A percentile compares a stretch with the other conserved stretches of the same genome.
Evolutionary conservation across 148 eudicot species (phyloP).

Genomic region (Fagopyrum esculentum): DNA sequence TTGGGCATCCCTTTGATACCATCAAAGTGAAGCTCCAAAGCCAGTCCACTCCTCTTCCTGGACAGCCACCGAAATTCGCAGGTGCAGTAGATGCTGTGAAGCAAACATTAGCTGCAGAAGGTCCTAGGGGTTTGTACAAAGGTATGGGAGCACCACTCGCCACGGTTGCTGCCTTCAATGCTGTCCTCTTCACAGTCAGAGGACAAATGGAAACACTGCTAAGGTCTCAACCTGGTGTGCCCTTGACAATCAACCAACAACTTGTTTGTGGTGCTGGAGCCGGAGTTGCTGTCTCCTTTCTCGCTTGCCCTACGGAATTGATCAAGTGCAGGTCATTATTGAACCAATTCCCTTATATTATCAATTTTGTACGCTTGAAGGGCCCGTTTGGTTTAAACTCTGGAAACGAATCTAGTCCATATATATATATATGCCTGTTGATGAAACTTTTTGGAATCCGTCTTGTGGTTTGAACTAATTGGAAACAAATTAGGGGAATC

Average conservation of each 20-base stretch:
- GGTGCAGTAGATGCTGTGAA: constrained; percentile 67
- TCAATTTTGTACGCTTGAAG: no score
- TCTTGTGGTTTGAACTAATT: no score
- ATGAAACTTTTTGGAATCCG: no score
- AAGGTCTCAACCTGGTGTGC: constrained; percentile 39
- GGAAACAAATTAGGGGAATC: no score
- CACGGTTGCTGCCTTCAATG: constrained; percentile 65
- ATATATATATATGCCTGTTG: no score
- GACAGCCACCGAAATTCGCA: constrained; percentile 47
- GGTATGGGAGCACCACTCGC: constrained; percentile 81
- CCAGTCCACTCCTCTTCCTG: constrained; percentile 52
- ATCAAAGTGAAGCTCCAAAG: constrained; percentile 73
- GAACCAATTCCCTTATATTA: not conserved
- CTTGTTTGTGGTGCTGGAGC: constrained; percentile 51
- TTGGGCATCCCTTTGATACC: constrained; percentile 67
- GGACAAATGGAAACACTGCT: constrained; percentile 59
- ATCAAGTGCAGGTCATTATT: constrained; percentile 46
- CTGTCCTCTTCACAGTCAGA: constrained; percentile 48
- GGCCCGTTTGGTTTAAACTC: no score
- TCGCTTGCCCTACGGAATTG: constrained; percentile 59
- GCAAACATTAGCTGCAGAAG: constrained; percentile 51
- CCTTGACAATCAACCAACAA: constrained; percentile 49
- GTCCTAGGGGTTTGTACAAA: constrained; percentile 51
- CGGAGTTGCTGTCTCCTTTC: constrained; percentile 54
- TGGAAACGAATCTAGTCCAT: no score